A percentile compares a stretch with the other conserved stretches of the same genome.
Evolutionary conservation across 352 stramenopile species (phyloP).

Genomic region (Globisporangium takayamanum): DNA sequence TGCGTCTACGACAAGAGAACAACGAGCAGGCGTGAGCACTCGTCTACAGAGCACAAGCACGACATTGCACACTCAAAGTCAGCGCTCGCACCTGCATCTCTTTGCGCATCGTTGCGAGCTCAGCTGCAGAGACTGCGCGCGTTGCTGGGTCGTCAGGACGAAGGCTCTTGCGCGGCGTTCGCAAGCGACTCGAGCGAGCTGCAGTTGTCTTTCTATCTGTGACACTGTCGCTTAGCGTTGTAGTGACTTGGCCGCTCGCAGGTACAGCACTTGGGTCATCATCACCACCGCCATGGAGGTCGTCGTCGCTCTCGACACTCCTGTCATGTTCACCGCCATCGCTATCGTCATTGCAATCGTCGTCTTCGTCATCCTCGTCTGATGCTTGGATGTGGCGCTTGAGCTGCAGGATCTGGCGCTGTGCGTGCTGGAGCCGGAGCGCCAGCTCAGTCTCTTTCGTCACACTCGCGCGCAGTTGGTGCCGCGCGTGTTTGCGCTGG

Average conservation of each 20-base stretch:
- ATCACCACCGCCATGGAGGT: neutral
- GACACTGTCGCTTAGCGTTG: neutral
- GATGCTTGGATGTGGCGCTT: slow-evolving; percentile 50
- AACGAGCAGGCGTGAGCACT: neutral
- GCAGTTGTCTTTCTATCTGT: neutral
- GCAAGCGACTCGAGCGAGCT: neutral
- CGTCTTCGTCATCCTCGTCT: neutral
- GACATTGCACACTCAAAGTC: no score
- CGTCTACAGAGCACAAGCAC: no score
- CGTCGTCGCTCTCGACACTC: neutral
- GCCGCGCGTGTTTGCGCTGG: slow-evolving; percentile 22
- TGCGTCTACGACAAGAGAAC: slow-evolving; percentile 29
- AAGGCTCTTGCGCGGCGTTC: neutral
- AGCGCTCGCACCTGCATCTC: slow-evolving; percentile 35
- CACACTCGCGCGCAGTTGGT: slow-evolving; percentile 24
- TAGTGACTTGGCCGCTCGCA: neutral
- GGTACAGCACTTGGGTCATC: neutral
- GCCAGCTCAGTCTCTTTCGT: slow-evolving; percentile 54
- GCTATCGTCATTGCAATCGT: neutral
- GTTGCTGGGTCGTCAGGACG: neutral
- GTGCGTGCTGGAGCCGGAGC: slow-evolving; percentile 61
- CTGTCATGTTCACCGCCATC: neutral
- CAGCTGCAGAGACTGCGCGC: slow-evolving; percentile 1
- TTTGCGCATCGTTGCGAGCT: slow-evolving; percentile 33
- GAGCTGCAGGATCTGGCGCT: slow-evolving; percentile 63